phyloP scores from a whole-genome alignment of 495 filamentous ascomycete species.

The Podospora conica region DNA sequence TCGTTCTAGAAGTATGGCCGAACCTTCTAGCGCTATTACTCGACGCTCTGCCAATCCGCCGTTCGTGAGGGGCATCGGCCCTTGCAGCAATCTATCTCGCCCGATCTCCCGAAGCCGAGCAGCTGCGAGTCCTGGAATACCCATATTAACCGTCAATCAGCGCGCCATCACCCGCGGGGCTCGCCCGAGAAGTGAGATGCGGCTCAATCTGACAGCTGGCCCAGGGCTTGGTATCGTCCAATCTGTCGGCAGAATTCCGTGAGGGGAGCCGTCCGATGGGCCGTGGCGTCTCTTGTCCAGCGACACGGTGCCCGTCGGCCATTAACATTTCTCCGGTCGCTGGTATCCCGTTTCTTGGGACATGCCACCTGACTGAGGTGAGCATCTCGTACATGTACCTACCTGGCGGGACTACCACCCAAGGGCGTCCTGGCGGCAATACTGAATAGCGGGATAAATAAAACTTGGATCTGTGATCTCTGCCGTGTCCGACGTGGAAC shows the following conservation, averaged over 20 bases:
- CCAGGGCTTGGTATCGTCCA: background rate
- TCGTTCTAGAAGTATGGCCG: background rate
- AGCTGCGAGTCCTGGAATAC: background rate
- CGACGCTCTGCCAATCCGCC: background rate
- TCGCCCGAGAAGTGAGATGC: background rate
- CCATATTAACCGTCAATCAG: background rate
- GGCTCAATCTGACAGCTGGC: background rate
- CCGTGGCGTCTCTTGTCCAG: background rate
- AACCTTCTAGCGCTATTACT: background rate
- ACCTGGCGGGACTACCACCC: too few relatives aligned
- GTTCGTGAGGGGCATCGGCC: background rate
- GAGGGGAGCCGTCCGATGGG: too few relatives aligned
- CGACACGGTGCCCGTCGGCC: background rate
- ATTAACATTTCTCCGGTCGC: background rate
- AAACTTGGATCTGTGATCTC: background rate
- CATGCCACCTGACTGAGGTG: too few relatives aligned
- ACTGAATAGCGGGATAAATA: background rate
- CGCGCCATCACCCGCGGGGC: background rate
- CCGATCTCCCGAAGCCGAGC: background rate
- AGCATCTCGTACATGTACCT: too few relatives aligned
- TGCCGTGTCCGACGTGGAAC: too few relatives aligned
- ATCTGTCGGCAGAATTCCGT: background rate
- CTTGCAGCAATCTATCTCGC: background rate
- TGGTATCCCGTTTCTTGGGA: background rate
- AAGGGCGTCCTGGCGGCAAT: background rate